Percentiles rank a stretch among this genome's conserved stretches.
Conservation (phyloP, 768 basidiomycete species). For the Dentipellis sp. region DNA sequence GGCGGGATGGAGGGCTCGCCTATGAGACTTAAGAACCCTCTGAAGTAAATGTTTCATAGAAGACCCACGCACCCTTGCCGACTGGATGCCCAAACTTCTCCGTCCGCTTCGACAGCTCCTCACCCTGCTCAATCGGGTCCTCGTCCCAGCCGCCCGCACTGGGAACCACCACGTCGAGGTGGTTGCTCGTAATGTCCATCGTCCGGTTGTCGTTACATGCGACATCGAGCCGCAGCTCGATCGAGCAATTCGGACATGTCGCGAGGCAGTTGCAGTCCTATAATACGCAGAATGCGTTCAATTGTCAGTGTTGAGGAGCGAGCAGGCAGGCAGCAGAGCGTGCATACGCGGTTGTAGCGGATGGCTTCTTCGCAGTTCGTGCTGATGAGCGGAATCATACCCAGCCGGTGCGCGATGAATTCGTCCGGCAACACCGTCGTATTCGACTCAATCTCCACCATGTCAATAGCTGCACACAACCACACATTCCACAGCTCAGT, state of each 20-base stretch:
- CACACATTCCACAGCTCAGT: not conserved
- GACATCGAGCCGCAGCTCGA: slow-evolving; percentile 72
- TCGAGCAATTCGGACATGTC: slow-evolving; percentile 80
- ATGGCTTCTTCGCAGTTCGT: slow-evolving; percentile 85
- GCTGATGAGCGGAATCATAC: slow-evolving; percentile 87
- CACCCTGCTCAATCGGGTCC: slow-evolving; percentile 40
- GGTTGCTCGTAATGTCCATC: slow-evolving; percentile 80
- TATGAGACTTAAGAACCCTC: slow-evolving; percentile 20
- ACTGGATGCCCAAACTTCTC: slow-evolving; percentile 76
- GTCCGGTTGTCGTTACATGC: slow-evolving; percentile 59
- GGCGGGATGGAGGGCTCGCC: slow-evolving; percentile 56
- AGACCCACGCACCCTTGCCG: slow-evolving; percentile 56
- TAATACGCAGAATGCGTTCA: not conserved
- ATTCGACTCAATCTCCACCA: slow-evolving; percentile 88
- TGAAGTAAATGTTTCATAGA: not conserved
- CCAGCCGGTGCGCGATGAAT: slow-evolving; percentile 92
- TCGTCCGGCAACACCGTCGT: slow-evolving; percentile 94
- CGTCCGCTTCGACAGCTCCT: slow-evolving; percentile 66
- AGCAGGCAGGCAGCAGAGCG: not conserved
- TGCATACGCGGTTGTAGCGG: slow-evolving; percentile 60
- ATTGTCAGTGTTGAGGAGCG: not conserved
- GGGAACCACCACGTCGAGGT: slow-evolving; percentile 55
- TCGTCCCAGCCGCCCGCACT: slow-evolving; percentile 20
- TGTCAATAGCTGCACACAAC: slow-evolving; percentile 73
- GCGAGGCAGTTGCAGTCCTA: slow-evolving; percentile 90